Evolutionary conservation across 2,329 filamentous ascomycete species (phyloP).

Genomic region (Escovopsis sp.): DNA sequence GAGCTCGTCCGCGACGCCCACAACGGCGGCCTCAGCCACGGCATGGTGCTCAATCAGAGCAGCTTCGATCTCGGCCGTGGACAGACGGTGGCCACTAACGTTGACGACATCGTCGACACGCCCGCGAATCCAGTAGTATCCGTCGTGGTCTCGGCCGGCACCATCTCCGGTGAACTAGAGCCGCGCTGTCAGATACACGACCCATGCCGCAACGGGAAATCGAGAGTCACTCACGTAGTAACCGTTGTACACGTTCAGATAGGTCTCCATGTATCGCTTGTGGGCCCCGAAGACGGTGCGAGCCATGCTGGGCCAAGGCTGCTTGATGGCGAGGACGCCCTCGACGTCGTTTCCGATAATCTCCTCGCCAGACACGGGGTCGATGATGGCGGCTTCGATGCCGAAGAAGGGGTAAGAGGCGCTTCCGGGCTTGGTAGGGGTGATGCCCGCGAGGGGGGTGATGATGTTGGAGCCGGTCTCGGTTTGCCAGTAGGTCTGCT

Average conservation of each 20-base stretch:
- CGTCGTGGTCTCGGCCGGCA: constrained; percentile 89
- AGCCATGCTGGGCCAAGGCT: constrained; percentile 96
- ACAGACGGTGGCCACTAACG: constrained; percentile 88
- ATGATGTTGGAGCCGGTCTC: constrained; percentile 97
- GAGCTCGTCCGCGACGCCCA: constrained; percentile 83
- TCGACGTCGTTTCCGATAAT: constrained; percentile 93
- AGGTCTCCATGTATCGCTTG: constrained; percentile 98
- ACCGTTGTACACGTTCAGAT: constrained; percentile 92
- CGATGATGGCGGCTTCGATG: constrained; percentile 93
- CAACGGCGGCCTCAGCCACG: constrained; percentile 88
- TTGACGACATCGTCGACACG: constrained; percentile 98
- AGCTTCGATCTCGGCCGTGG: constrained; percentile 94
- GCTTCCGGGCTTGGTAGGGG: constrained; percentile 90
- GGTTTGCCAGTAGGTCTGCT: constrained; percentile 97
- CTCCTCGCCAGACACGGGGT: constrained; percentile 88
- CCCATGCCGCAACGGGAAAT: background rate
- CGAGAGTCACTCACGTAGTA: constrained; percentile 67
- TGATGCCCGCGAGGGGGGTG: constrained; percentile 80
- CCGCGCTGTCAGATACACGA: background rate
- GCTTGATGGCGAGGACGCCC: constrained; percentile 92
- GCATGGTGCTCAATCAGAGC: constrained; percentile 83
- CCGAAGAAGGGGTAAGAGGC: constrained; percentile 97
- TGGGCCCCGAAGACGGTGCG: constrained; percentile 95
- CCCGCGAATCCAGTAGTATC: constrained; percentile 99
- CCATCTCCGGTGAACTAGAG: constrained; percentile 77